Evolutionary conservation across 2,329 filamentous ascomycete species (phyloP).

Genomic region (Microsporum audouinii): DNA sequence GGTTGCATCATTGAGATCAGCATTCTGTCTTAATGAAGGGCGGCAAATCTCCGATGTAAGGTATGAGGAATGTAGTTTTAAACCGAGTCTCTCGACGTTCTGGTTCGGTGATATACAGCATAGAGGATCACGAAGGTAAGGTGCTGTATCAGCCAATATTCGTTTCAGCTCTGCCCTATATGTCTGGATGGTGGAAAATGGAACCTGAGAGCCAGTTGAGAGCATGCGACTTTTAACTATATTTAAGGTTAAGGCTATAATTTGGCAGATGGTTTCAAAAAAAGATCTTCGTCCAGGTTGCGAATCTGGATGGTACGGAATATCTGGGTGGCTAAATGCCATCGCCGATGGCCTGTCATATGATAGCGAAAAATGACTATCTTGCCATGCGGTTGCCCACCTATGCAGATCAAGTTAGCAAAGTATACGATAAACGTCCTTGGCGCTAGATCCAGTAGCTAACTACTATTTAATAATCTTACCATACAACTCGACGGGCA

Average conservation of each 20-base stretch:
- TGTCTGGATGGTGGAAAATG: constrained; percentile 43
- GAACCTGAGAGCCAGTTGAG: constrained; percentile 43
- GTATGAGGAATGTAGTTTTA: constrained; percentile 52
- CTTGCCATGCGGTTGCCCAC: constrained; percentile 56
- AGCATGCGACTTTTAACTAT: constrained; percentile 49
- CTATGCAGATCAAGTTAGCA: constrained; percentile 18
- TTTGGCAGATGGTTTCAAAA: constrained; percentile 47
- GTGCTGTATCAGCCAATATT: constrained; percentile 47
- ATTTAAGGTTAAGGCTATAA: constrained; percentile 43
- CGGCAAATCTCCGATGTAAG: constrained; percentile 52
- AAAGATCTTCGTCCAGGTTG: constrained; percentile 42
- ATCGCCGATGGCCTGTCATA: constrained; percentile 49
- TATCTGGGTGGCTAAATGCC: constrained; percentile 42
- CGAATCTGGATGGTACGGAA: constrained; percentile 39
- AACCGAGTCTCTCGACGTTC: constrained; percentile 48
- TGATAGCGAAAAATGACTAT: constrained; percentile 51
- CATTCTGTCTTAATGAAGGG: constrained; percentile 45
- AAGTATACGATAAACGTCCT: neutral
- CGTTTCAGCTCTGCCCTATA: constrained; percentile 47
- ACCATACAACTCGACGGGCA: constrained; percentile 36
- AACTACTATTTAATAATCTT: constrained; percentile 11
- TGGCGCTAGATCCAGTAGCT: neutral
- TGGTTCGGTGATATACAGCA: constrained; percentile 35
- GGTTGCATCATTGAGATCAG: constrained; percentile 33
- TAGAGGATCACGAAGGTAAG: constrained; percentile 45